A percentile compares a stretch with the other conserved stretches of the same genome.
Conservation (phyloP, 805 yeast genomes). For the Starmerella floris region DNA sequence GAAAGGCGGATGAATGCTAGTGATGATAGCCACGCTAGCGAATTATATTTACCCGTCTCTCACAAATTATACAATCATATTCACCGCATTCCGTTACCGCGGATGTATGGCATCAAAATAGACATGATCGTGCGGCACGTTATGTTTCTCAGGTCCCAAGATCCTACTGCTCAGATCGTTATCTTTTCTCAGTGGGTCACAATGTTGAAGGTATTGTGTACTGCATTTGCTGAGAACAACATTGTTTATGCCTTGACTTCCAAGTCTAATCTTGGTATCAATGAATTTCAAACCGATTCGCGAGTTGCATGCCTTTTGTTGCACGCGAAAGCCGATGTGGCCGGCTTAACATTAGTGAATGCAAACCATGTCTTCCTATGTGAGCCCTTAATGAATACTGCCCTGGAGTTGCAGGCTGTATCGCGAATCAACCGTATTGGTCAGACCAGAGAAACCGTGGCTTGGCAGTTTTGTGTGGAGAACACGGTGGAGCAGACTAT, state of each 20-base stretch:
- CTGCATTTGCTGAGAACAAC: conserved; percentile 48
- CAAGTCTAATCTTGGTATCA: conserved; percentile 1
- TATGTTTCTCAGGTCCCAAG: conserved; percentile 44
- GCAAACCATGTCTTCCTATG: conserved; percentile 87
- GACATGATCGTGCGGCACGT: conserved; percentile 69
- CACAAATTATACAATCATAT: conserved; percentile 28
- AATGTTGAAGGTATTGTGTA: conserved; percentile 50
- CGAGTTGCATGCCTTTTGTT: conserved; percentile 69
- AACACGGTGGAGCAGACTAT: conserved; percentile 85
- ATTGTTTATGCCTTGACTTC: conserved; percentile 46
- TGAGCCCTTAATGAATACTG: conserved; percentile 81
- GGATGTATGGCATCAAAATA: conserved; percentile 69
- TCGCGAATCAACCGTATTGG: conserved; percentile 90
- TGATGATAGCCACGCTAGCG: conserved; percentile 3
- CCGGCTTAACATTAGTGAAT: conserved; percentile 81
- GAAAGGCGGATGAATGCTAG: neutral
- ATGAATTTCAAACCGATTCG: conserved; percentile 35
- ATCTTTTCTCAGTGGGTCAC: conserved; percentile 84
- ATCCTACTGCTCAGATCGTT: conserved; percentile 61
- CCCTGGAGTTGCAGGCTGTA: conserved; percentile 81
- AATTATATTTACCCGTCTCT: conserved; percentile 23
- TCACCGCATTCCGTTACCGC: conserved; percentile 29
- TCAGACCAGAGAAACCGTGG: conserved; percentile 64
- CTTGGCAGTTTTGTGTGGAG: conserved; percentile 81
- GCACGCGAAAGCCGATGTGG: conserved; percentile 62